Base-by-base conservation (phyloP, 2,329 filamentous ascomycete species). In the Hymenoscyphus fraxineus region DNA sequence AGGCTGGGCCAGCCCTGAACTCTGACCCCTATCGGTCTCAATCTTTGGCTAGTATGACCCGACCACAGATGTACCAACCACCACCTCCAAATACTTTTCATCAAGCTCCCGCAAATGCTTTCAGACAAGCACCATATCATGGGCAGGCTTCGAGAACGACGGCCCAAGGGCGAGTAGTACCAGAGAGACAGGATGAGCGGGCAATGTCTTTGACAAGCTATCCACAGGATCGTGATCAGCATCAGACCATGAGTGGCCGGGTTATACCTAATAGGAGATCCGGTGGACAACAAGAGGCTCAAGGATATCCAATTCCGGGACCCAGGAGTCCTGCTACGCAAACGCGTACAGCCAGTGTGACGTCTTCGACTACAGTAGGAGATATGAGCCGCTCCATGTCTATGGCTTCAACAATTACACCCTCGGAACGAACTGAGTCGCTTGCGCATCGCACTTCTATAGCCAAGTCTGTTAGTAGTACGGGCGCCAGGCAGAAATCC, bases 151-250 rank as follows among this genome's bases (percentile, higher is more conserved):
- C 92, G 1, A 85, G 89, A 67, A 96, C 92, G 59, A 99, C 95
- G 2, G 92, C 93, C 9, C 93, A 97, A 76, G 95, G 95, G 39
- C 86, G 95, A 66, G 83, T 95, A 41, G 93, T 99, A 9, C 95
- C 95, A 1, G 93, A 97, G 75, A 88, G 94, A 62, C 90, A 93
- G 67, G 92, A 96, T 72, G 94, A 98, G 77, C 87, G 95, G 64
- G 88, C 95, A 68, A 98, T 98, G 95, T 97, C 94, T 57, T 89
- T 99, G 89, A 95, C 90, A 5, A 92, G 91, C 10, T 91, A 92
- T 70, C 83, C 88, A 2, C 83, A 89, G 62, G 92, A 96, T 71
- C 84, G 85, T 66, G 90, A 91, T 72, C 82, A 93, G 56, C 90
- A 95, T 76, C 94, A 97, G 77, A 97, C 93, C 6, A 96, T 94